Percentiles rank a stretch among this genome's conserved stretches.
Evolutionary conservation across 2,329 filamentous ascomycete genomes (phyloP).

Genomic region (Fusarium tuaranense): DNA sequence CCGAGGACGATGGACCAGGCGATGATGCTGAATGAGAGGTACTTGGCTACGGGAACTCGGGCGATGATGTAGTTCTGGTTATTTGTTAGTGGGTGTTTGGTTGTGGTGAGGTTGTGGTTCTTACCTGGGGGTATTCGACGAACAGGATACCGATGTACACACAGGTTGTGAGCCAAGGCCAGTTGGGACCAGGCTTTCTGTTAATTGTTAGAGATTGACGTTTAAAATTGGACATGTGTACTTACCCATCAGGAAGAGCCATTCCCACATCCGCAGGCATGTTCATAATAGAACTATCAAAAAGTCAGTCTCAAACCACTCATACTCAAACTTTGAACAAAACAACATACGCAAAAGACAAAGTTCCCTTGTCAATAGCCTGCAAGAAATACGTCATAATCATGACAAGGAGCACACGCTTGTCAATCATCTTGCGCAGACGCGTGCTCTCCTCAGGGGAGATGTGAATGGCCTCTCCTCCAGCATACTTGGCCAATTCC

Average conservation of each 20-base stretch:
- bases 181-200: slow-evolving; percentile 54
- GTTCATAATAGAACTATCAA: slow-evolving; percentile 67
- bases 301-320: not conserved
- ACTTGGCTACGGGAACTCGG: slow-evolving; percentile 75
- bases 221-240: not conserved
- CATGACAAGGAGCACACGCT: slow-evolving; percentile 76
- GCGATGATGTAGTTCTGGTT: slow-evolving; percentile 67
- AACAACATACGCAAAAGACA: slow-evolving; percentile 1
- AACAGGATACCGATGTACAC: slow-evolving; percentile 79
- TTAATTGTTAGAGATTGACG: not conserved
- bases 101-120: not conserved
- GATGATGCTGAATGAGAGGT: slow-evolving; percentile 72
- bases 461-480: slow-evolving; percentile 66
- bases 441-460: slow-evolving; percentile 68
- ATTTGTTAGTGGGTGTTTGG: not conserved
- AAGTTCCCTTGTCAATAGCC: slow-evolving; percentile 54
- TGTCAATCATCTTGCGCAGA: slow-evolving; percentile 74
- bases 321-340: too few species aligned
- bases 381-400: slow-evolving; percentile 79
- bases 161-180: slow-evolving; percentile 78
- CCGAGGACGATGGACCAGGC: slow-evolving; percentile 69
- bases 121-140: slow-evolving; percentile 73
- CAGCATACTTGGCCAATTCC: slow-evolving; percentile 74
- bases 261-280: slow-evolving; percentile 63
- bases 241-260: slow-evolving; percentile 49